Evolutionary conservation across 768 basidiomycete genomes (phyloP), one percentile per base, ranked within the genome.

Genomic region (Pilatotrama ljubarskyi): DNA sequence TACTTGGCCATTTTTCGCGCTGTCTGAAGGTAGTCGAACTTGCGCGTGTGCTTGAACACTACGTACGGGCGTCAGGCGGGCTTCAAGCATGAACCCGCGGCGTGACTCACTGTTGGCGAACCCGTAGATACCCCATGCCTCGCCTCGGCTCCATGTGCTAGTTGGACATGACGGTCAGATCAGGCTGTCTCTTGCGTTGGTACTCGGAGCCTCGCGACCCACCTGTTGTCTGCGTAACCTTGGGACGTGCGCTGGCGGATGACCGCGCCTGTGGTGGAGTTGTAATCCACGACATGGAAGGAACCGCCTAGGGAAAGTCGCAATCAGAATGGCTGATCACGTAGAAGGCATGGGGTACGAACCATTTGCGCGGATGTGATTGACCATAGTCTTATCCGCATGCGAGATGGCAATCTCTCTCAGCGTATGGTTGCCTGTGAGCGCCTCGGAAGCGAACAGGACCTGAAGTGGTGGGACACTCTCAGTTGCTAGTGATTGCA

Each of bases 101-200:
- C 10, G 6, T 2, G 26, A 74, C 85, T 35, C 63, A 88, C 88
- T 86, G 66, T 84, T 86, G 0, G 85, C 82, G 68, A 84, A 90
- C 0, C 87, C 87, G 63, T 85, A 86, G 26, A 88, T 78, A 2
- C 79, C 88, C 87, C 87, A 90, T 14, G 84, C 81, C 69, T 91
- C 84, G 8, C 88, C 88, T 29, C 88, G 82, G 46, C 85, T 81
- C 88, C 88, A 90, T 7, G 89, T 90, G 69, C 86, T 88, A 40
- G 40, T n/a, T 11, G 17, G 11, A 24, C 11, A 5, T 53, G 15
- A n/a, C 18, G 6, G 40, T 44, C 29, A 38, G 58, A 26, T 25
- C 44, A 57, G n/a, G 18, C 17, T 8, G 3, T 24, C 25, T 22
- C 46, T 41, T 15, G 15, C 20, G 20, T 32, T 10, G 10, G n/a